These are phyloP conservation scores for Prosopis cineraria DNA, from an alignment of 306 rosid genomes.

Conservation along the genomic window DNA sequence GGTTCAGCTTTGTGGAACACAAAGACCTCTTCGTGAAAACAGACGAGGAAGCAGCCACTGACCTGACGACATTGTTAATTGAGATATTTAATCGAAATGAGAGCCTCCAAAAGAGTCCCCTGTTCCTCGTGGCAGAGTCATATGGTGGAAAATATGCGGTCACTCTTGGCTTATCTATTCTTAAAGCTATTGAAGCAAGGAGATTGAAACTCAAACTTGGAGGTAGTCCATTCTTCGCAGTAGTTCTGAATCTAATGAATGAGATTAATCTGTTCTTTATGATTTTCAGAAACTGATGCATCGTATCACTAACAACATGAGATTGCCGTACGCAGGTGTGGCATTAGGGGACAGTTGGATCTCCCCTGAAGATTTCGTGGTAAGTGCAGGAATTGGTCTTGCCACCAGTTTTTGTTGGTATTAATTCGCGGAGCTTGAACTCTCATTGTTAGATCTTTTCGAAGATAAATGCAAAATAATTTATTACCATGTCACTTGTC, in stretches of 20 bases:
- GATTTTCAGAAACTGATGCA: not conserved
- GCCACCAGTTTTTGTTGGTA: not conserved
- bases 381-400: constrained; percentile 25
- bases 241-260: not conserved
- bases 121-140: constrained; percentile 83
- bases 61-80: constrained; percentile 67
- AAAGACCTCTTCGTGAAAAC: constrained; percentile 54
- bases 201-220: constrained; percentile 63
- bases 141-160: constrained; percentile 92
- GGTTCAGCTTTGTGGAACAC: constrained; percentile 84
- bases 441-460: not conserved
- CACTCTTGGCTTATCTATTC: constrained; percentile 69
- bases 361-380: constrained; percentile 95
- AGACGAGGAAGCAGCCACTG: constrained; percentile 79
- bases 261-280: not conserved
- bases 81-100: constrained; percentile 52
- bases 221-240: constrained; percentile 43
- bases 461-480: not conserved
- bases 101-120: constrained; percentile 74
- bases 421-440: not conserved
- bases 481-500: not conserved
- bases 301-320: not conserved
- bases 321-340: constrained; percentile 58
- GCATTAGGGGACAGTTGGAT: constrained; percentile 95
- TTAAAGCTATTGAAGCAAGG: constrained; percentile 57